A percentile compares a stretch with the other conserved stretches of the same genome.
phyloP scores from a whole-genome alignment of 805 yeast species.

The Barnettozyma pratensis region DNA sequence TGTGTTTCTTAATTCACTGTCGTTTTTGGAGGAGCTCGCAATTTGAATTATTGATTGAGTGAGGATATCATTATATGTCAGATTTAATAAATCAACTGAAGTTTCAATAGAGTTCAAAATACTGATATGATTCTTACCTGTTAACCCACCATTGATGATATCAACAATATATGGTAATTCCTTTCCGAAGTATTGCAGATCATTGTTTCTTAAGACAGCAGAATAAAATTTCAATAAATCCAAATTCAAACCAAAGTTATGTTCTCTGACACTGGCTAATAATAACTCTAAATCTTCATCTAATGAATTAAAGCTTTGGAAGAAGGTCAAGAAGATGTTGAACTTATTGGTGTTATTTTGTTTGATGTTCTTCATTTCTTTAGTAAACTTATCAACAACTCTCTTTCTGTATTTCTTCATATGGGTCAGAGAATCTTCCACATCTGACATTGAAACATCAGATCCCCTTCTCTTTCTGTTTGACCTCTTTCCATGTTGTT shows the following conservation, averaged over 20 bases:
- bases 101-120: conserved; percentile 30
- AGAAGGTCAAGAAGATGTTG: conserved; percentile 21
- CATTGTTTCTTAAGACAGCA: conserved; percentile 28
- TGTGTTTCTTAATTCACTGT: conserved; percentile 32
- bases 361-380: conserved; percentile 22
- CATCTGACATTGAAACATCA: conserved; percentile 36
- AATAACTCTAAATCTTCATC: conserved; percentile 21
- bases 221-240: conserved; percentile 34
- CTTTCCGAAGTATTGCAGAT: conserved; percentile 27
- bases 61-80: conserved; percentile 19
- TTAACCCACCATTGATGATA: conserved; percentile 27
- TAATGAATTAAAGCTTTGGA: conserved; percentile 20
- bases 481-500: conserved; percentile 21
- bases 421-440: conserved; percentile 21
- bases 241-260: conserved; percentile 24
- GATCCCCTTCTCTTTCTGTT: conserved; percentile 29
- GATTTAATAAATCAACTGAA: conserved; percentile 23
- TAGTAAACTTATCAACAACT: conserved; percentile 22
- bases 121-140: conserved; percentile 32
- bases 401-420: conserved; percentile 17
- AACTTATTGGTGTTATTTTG: conserved; percentile 21
- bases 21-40: conserved; percentile 30
- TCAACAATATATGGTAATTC: conserved; percentile 25
- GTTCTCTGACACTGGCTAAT: conserved; percentile 20
- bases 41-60: conserved; percentile 28